These are phyloP conservation scores for Neoboletus brunneissimus DNA, from an alignment of 768 basidiomycete genomes.

Conservation along the genomic window DNA sequence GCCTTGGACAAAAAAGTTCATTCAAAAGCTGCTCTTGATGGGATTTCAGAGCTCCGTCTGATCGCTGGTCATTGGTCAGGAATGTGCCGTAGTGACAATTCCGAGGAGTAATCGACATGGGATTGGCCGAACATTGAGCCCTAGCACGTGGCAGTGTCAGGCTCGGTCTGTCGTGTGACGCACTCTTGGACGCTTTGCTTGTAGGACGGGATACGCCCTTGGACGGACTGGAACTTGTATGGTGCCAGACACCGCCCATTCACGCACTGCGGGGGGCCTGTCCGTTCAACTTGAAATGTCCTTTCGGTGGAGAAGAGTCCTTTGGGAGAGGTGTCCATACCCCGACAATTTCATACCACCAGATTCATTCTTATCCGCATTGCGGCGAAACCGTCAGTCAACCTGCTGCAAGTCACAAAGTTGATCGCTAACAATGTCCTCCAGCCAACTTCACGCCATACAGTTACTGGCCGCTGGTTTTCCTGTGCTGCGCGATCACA, in stretches of 20 bases:
- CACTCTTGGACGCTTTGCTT: not conserved
- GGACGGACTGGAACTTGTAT: not conserved
- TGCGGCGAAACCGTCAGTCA: conserved; percentile 73
- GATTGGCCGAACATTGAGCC: not conserved
- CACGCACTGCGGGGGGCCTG: not conserved
- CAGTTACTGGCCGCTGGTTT: conserved; percentile 69
- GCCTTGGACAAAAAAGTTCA: not conserved
- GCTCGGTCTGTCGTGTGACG: not conserved
- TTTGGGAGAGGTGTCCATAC: conserved; percentile 75
- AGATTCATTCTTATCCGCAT: conserved; percentile 68
- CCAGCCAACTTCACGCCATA: conserved; percentile 80
- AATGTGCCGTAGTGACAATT: conserved; percentile 4
- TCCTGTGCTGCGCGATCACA: conserved; percentile 70
- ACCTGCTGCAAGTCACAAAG: conserved; percentile 8
- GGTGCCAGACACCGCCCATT: not conserved
- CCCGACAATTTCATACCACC: conserved; percentile 86
- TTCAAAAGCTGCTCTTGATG: conserved; percentile 4
- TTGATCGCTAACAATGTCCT: conserved; percentile 12
- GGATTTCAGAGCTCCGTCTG: not conserved
- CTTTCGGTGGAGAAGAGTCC: conserved; percentile 60
- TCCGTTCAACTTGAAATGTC: conserved; percentile 14
- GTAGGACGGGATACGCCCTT: not conserved
- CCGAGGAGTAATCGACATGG: conserved; percentile 14
- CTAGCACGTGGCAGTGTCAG: conserved; percentile 12
- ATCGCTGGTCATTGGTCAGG: not conserved